Conservation (phyloP, 73 alveolate genomes). For the Symbiodinium pilosum region DNA sequence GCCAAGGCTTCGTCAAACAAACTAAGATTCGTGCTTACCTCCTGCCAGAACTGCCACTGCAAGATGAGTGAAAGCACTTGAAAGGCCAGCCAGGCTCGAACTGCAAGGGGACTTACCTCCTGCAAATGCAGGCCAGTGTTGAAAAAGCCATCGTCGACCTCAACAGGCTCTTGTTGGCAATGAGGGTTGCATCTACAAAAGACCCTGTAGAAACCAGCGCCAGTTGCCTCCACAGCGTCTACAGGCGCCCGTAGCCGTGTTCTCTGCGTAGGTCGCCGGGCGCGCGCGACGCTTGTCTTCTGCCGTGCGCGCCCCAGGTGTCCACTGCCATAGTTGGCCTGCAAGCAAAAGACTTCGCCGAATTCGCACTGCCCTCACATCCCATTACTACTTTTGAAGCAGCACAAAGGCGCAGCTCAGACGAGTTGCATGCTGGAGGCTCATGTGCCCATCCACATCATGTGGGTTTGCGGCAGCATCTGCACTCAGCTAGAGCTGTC, state of each 20-base stretch:
- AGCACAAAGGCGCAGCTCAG: too few species aligned
- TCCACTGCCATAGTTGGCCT: conserved; percentile 75
- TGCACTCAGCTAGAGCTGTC: background rate
- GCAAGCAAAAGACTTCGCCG: background rate
- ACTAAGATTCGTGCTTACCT: conserved; percentile 16
- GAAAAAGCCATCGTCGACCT: conserved; percentile 25
- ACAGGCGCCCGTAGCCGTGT: background rate
- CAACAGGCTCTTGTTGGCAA: too few species aligned
- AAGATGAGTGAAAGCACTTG: conserved; percentile 40
- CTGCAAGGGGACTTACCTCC: background rate
- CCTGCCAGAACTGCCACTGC: conserved; percentile 60
- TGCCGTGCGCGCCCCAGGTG: conserved; percentile 31
- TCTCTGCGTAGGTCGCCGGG: background rate
- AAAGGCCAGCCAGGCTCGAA: conserved; percentile 42
- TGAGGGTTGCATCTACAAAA: too few species aligned
- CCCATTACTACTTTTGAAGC: too few species aligned
- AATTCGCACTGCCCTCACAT: too few species aligned
- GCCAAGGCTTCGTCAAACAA: conserved; percentile 19
- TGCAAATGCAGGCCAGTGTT: conserved; percentile 55
- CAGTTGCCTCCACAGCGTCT: background rate
- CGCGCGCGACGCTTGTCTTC: background rate
- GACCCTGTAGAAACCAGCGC: background rate
- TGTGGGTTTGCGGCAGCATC: background rate
- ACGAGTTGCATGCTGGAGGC: background rate
- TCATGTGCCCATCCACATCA: background rate